Percentiles rank a stretch among this genome's conserved stretches.
Evolutionary conservation across 1,139 yeast species (phyloP).

Genomic region (Starmera stellimalicola): DNA sequence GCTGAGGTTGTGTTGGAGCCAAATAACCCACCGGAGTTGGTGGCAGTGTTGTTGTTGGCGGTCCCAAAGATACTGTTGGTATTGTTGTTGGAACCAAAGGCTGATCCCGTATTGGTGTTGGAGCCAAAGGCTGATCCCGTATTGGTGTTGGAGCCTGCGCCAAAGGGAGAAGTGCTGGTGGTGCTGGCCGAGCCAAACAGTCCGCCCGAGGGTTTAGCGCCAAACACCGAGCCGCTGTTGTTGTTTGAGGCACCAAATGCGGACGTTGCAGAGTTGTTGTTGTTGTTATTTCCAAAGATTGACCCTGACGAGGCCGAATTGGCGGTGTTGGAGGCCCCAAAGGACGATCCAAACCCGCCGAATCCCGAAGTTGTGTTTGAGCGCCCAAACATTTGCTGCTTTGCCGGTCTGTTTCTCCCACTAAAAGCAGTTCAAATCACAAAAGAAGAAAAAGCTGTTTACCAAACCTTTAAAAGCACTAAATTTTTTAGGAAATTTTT

Average conservation of each 20-base stretch:
- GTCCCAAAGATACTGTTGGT: constrained; percentile 25
- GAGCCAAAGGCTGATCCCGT: constrained; percentile 5
- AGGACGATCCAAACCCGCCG: constrained; percentile 47
- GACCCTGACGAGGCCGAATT: constrained; percentile 21
- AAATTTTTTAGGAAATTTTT: not conserved
- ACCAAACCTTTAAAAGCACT: not conserved
- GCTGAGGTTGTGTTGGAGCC: constrained; percentile 9
- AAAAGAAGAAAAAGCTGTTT: not conserved
- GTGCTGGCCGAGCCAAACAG: constrained; percentile 25
- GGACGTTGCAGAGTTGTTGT: constrained; percentile 4
- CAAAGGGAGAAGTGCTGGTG: constrained; percentile 29
- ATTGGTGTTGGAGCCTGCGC: constrained; percentile 12
- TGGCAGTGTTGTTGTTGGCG: not conserved
- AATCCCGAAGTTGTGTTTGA: constrained; percentile 38
- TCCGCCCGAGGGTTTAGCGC: constrained; percentile 28
- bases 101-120: constrained; percentile 12
- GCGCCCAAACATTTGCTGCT: constrained; percentile 15
- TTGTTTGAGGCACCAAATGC: constrained; percentile 6
- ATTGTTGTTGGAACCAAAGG: constrained; percentile 15
- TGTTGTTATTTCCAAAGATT: constrained; percentile 11
- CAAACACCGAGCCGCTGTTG: constrained; percentile 22
- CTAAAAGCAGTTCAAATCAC: too few species aligned
- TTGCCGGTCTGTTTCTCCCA: constrained; percentile 1
- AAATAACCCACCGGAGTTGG: not conserved
- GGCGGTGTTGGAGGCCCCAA: constrained; percentile 16